Percentiles rank a stretch among this genome's conserved stretches.
These are phyloP conservation scores for Phytopythium oedochilum DNA, from an alignment of 352 stramenopile species.

Conservation along the genomic window DNA sequence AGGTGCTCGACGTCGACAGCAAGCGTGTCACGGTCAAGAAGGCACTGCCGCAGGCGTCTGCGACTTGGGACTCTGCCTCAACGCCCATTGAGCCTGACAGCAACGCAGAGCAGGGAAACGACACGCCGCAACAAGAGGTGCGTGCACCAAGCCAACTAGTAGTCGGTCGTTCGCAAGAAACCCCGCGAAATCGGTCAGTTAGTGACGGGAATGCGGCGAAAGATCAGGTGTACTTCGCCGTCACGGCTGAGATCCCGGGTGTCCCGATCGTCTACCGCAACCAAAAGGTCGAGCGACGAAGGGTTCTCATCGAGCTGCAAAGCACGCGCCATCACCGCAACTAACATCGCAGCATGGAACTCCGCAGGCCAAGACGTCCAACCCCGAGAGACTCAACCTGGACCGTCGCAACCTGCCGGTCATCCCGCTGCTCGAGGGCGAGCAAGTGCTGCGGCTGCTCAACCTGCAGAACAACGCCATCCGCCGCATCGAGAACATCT, in stretches of 20 bases:
- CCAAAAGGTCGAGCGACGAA: conserved; percentile 64
- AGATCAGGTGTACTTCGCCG: conserved; percentile 71
- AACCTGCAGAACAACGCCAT: conserved; percentile 93
- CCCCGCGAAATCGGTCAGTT: too few relatives aligned
- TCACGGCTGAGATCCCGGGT: conserved; percentile 58
- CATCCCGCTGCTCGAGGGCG: conserved; percentile 85
- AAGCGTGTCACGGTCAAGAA: neutral
- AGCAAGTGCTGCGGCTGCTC: conserved; percentile 84
- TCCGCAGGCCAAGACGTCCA: conserved; percentile 47
- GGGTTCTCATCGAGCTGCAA: neutral
- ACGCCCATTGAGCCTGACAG: neutral
- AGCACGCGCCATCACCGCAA: too few relatives aligned
- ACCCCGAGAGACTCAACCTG: conserved; percentile 87
- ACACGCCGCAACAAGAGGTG: conserved; percentile 43
- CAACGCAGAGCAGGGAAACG: conserved; percentile 7
- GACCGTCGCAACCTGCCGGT: conserved; percentile 78
- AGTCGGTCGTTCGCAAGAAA: too few relatives aligned
- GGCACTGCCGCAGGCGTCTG: neutral
- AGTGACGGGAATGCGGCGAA: conserved; percentile 5
- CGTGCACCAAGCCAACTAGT: neutral
- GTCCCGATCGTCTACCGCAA: conserved; percentile 72
- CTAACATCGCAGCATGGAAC: neutral
- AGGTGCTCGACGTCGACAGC: neutral
- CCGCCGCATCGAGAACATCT: conserved; percentile 75
- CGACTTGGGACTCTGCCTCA: neutral